Percentiles rank a stretch among this genome's conserved stretches.
Conservation (phyloP, 371 early-diverging fungal genomes). For the Entomophthora muscae region DNA sequence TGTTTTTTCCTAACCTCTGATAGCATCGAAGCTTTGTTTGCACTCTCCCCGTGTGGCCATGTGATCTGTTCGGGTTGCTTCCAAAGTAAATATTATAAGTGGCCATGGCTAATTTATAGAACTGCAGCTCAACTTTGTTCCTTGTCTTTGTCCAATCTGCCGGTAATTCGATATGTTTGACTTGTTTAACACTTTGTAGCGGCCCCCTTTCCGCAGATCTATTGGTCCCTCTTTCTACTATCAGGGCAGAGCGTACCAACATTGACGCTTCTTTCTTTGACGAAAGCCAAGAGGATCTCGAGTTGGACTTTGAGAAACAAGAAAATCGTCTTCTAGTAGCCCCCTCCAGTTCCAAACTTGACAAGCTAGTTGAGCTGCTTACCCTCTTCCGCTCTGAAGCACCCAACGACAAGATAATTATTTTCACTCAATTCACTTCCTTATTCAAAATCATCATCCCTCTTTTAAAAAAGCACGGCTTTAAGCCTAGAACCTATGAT, state of each 20-base stretch:
- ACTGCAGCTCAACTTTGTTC: background rate
- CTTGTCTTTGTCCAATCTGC: background rate
- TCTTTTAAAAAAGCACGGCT: conserved; percentile 35
- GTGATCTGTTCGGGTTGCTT: background rate
- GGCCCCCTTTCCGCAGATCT: background rate
- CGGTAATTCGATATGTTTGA: background rate
- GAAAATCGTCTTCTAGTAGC: background rate
- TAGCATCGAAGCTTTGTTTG: background rate
- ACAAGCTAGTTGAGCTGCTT: background rate
- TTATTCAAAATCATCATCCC: conserved; percentile 12
- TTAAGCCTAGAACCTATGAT: conserved; percentile 19
- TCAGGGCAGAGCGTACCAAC: background rate
- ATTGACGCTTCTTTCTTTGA: background rate
- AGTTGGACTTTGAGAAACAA: background rate
- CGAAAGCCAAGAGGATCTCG: background rate
- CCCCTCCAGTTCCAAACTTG: conserved; percentile 5
- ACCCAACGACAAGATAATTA: conserved; percentile 4
- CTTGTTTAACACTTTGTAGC: background rate
- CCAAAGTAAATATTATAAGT: background rate
- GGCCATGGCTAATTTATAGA: too few species aligned
- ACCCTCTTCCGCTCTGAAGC: background rate
- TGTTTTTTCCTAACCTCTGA: background rate
- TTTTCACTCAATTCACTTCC: conserved; percentile 8
- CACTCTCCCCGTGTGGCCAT: background rate
- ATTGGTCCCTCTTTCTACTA: background rate